A percentile compares a stretch with the other conserved stretches of the same genome.
These are phyloP conservation scores for Nemania diffusa DNA, from an alignment of 2,329 filamentous ascomycete genomes.

Conservation along the genomic window DNA sequence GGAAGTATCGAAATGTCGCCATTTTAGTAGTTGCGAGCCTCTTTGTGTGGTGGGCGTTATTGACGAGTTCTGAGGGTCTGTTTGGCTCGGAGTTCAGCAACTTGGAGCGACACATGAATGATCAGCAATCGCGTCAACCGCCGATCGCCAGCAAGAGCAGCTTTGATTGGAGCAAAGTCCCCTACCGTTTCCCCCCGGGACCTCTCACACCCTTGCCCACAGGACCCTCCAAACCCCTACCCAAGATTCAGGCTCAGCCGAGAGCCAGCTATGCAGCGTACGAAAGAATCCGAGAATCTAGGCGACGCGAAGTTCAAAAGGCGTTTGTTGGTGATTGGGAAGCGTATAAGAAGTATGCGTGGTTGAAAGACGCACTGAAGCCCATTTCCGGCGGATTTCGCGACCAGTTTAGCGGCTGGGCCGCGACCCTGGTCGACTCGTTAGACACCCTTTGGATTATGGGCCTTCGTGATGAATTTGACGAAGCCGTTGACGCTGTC, in stretches of 20 bases:
- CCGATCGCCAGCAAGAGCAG: constrained; percentile 33
- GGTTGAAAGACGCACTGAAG: constrained; percentile 60
- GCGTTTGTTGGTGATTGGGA: constrained; percentile 54
- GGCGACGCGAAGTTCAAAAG: constrained; percentile 49
- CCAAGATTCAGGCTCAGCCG: constrained; percentile 25
- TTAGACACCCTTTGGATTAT: constrained; percentile 63
- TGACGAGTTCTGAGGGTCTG: constrained; percentile 2
- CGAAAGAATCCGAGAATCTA: constrained; percentile 36
- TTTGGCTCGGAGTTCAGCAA: constrained; percentile 26
- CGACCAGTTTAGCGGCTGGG: constrained; percentile 62
- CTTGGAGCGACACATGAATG: constrained; percentile 34
- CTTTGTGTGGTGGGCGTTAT: constrained; percentile 28
- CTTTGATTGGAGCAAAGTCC: constrained; percentile 37
- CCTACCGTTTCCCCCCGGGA: constrained; percentile 16
- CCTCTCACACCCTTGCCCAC: constrained; percentile 24
- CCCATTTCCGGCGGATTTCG: constrained; percentile 56
- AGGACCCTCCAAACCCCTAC: constrained; percentile 10
- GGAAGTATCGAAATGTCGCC: constrained; percentile 21
- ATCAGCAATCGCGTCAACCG: not conserved
- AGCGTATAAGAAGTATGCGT: constrained; percentile 59
- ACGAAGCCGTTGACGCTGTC: constrained; percentile 57
- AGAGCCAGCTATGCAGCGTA: not conserved
- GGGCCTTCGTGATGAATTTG: constrained; percentile 60
- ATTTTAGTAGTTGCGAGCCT: constrained; percentile 21
- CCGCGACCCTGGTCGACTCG: constrained; percentile 63